phyloP scores from a whole-genome alignment of 164 flowering plant species.

The Platanus orientalis region DNA sequence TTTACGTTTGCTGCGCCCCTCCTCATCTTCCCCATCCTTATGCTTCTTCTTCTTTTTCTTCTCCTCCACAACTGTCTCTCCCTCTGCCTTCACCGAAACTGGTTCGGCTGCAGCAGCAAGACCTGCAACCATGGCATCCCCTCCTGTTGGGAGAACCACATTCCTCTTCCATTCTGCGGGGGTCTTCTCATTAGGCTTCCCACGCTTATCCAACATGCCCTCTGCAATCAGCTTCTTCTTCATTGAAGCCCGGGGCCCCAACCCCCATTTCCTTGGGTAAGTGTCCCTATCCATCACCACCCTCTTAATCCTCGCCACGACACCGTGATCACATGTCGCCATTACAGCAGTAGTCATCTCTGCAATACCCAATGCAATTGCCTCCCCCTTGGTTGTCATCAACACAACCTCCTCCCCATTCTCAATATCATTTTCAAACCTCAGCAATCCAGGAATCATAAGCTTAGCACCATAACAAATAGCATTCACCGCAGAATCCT shows the following conservation, averaged over 20 bases:
- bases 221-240: constrained; percentile 68
- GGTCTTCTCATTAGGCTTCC: constrained; percentile 69
- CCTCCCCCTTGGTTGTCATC: constrained; percentile 84
- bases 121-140: constrained; percentile 56
- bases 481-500: constrained; percentile 82
- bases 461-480: constrained; percentile 81
- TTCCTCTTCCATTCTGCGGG: constrained; percentile 71
- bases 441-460: constrained; percentile 77
- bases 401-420: constrained; percentile 69
- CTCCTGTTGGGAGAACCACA: constrained; percentile 59
- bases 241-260: constrained; percentile 78
- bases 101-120: constrained; percentile 52
- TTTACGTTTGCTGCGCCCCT: too few relatives aligned
- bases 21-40: too few relatives aligned
- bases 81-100: too few relatives aligned
- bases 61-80: too few relatives aligned
- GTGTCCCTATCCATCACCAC: constrained; percentile 87
- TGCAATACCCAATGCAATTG: constrained; percentile 72
- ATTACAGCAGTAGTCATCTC: constrained; percentile 86
- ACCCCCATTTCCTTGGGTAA: constrained; percentile 80
- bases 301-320: constrained; percentile 78
- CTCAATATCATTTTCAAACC: constrained; percentile 77
- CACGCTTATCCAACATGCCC: constrained; percentile 64
- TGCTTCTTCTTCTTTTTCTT: too few relatives aligned
- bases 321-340: constrained; percentile 84